Base-by-base conservation (phyloP, 257 asterid genomes). In the Rauvolfia tetraphylla region DNA sequence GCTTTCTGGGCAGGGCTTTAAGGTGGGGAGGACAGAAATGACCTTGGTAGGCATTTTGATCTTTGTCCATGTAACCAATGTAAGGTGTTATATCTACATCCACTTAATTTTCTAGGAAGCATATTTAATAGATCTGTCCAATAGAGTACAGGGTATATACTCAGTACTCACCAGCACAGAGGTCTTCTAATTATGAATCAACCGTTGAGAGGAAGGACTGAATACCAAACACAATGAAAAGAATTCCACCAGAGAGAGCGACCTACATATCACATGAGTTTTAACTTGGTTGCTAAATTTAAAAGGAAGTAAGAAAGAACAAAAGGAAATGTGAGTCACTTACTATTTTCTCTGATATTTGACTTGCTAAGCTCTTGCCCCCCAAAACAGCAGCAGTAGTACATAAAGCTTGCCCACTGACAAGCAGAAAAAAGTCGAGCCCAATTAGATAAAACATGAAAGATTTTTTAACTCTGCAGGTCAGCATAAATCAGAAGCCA, bases 381-480 rank as follows among this genome's bases (percentile, higher is more conserved):
- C 98, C 99, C 7, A 95, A 72, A 72, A 95, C 99, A 23, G 99
- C 99, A 80, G 98, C 96, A 66, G 95, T 87, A 36, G 97, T 93
- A 79, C 99, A 95, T 82, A 95, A 85, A 54, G 97, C 93, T 84
- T 95, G 99, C 72, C 97, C 99, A 27, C 99, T 95, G 89, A 79
- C 76, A 85, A 89, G 72, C 67, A 75, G n/a, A 74, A 31, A 25
- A 20, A 67, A 34, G 6, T 29, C 38, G 34, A 31, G 27, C 2
- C 39, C 17, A 62, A 38, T 78, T 7, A 73, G 57, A 78, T 4
- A 38, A 22, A 18, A 25, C 48, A 38, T 38, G 48, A 20, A 66
- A 38, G 10, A 20, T 65, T 65, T 67, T 15, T 2, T 3, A 10
- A 15, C 7, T 22, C n/a, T n/a, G n/a, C n/a, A n/a, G n/a, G n/a